A percentile compares a stretch with the other conserved stretches of the same genome.
These are phyloP conservation scores for Tylopilus intermedius DNA, from an alignment of 768 basidiomycete genomes.

Conservation along the genomic window DNA sequence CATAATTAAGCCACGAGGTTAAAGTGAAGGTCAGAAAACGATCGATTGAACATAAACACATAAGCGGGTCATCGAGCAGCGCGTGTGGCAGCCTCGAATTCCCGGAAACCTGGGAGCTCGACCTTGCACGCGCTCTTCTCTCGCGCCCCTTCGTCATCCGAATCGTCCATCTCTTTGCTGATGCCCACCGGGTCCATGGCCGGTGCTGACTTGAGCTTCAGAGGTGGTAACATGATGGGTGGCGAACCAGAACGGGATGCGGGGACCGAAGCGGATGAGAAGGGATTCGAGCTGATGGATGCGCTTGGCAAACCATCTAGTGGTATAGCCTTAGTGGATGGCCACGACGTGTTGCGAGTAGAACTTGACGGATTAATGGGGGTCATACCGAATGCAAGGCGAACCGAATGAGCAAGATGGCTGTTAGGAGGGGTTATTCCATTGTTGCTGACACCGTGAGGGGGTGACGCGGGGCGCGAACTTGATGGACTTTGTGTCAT, in stretches of 20 bases:
- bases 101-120: conserved; percentile 58
- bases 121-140: conserved; percentile 31
- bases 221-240: conserved; percentile 67
- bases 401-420: conserved; percentile 76
- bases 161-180: conserved; percentile 18
- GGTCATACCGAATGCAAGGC: conserved; percentile 89
- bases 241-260: conserved; percentile 62
- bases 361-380: conserved; percentile 50
- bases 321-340: conserved; percentile 23
- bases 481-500: conserved; percentile 44
- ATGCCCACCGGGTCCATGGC: conserved; percentile 9
- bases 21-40: neutral
- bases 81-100: conserved; percentile 52
- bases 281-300: conserved; percentile 2
- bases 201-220: conserved; percentile 42
- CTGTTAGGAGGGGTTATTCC: conserved; percentile 33
- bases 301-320: conserved; percentile 9
- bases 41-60: conserved; percentile 1
- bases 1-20: conserved; percentile 5
- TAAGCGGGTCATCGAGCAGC: conserved; percentile 14
- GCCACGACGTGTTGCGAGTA: conserved; percentile 38
- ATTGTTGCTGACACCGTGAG: conserved; percentile 32
- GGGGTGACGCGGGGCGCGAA: conserved; percentile 61
- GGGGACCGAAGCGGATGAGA: conserved; percentile 36
- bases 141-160: conserved; percentile 20